Evolutionary conservation across 164 flowering plant species (phyloP).

Genomic region (Tetrastigma voinierianum): DNA sequence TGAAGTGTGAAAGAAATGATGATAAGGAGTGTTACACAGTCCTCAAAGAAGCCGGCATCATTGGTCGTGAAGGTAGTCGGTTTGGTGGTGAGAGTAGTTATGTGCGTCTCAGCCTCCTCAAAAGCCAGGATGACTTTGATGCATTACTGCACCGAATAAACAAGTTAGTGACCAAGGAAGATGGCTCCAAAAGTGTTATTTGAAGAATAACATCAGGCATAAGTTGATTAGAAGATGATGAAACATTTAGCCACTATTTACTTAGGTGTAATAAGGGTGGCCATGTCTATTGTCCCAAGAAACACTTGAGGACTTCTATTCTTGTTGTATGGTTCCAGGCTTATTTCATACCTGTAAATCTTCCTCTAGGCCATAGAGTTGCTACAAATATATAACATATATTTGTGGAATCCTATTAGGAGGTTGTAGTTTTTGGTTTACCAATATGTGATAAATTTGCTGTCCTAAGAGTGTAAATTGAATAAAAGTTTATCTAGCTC

Average conservation of each 20-base stretch:
- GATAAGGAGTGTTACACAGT: slow-evolving; percentile 51
- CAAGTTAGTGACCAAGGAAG: slow-evolving; percentile 29
- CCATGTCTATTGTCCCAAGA: not conserved
- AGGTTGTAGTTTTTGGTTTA: too few species aligned
- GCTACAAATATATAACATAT: too few species aligned
- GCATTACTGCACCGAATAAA: slow-evolving; percentile 19
- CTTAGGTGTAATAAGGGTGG: not conserved
- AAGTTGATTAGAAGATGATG: not conserved
- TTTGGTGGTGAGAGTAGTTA: slow-evolving; percentile 40
- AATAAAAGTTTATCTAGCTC: too few species aligned
- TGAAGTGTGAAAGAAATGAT: slow-evolving; percentile 65
- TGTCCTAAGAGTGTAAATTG: too few species aligned
- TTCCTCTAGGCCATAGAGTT: too few species aligned
- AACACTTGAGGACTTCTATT: too few species aligned
- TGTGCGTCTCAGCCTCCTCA: slow-evolving; percentile 55
- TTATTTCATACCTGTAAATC: too few species aligned
- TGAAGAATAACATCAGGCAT: slow-evolving; percentile 14
- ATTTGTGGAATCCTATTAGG: too few species aligned
- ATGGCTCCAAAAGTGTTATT: slow-evolving; percentile 10
- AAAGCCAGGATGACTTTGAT: slow-evolving; percentile 41
- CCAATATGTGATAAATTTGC: too few species aligned
- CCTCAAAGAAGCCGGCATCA: slow-evolving; percentile 42
- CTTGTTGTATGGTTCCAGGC: too few species aligned
- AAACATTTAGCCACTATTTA: not conserved
- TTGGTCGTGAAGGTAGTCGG: slow-evolving; percentile 41